phyloP scores from a whole-genome alignment of 1,284 basidiomycete species.

The Naganishia sp. region DNA sequence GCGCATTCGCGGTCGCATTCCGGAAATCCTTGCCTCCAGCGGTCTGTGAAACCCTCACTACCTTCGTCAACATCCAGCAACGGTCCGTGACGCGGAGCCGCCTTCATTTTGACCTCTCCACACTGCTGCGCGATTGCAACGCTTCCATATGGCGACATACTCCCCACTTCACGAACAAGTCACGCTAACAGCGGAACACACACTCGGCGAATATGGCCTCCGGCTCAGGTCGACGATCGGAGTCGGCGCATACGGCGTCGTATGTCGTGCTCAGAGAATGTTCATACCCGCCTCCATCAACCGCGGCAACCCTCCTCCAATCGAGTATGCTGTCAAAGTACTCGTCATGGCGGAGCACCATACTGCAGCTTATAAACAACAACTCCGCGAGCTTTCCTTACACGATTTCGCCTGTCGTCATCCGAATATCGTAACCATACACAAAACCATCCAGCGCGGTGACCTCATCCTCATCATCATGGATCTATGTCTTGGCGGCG shows the following conservation, averaged over 20 bases:
- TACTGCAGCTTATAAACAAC: slow-evolving; percentile 44
- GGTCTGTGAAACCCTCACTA: too few relatives aligned
- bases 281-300: not conserved
- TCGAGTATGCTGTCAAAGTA: slow-evolving; percentile 24
- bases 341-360: slow-evolving; percentile 22
- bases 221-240: slow-evolving; percentile 15
- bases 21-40: too few relatives aligned
- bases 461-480: slow-evolving; percentile 64
- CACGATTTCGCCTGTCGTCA: slow-evolving; percentile 67
- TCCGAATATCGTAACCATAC: slow-evolving; percentile 85
- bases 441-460: slow-evolving; percentile 76
- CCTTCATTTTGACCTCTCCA: too few relatives aligned
- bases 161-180: slow-evolving; percentile 7
- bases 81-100: too few relatives aligned
- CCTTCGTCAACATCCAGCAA: too few relatives aligned
- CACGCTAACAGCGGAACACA: slow-evolving; percentile 23
- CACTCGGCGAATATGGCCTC: slow-evolving; percentile 25
- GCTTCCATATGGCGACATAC: not conserved
- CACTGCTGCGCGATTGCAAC: not conserved
- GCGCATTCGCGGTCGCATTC: too few relatives aligned
- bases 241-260: slow-evolving; percentile 17
- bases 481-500: slow-evolving; percentile 78
- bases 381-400: slow-evolving; percentile 68
- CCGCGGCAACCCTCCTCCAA: not conserved
- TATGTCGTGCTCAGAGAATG: slow-evolving; percentile 18